Percentiles rank a stretch among this genome's conserved stretches.
Conservation (phyloP, 768 basidiomycete genomes). For the Boletus sensibilis region DNA sequence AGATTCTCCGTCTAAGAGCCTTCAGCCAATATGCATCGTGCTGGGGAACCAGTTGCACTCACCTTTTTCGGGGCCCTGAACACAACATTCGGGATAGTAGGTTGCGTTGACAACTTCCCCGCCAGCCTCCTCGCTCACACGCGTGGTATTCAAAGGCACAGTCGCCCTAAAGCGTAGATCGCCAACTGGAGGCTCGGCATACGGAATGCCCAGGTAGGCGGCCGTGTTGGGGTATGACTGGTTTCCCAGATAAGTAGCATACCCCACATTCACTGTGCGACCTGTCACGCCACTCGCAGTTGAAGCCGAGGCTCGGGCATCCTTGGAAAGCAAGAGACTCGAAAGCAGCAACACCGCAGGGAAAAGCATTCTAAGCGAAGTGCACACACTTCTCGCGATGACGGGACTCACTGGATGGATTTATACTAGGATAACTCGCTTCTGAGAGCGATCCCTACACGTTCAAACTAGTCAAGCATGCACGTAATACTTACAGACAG, state of each 20-base stretch:
- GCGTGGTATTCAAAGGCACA: slow-evolving; percentile 48
- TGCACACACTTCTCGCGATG: not conserved
- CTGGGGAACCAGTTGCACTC: slow-evolving; percentile 1
- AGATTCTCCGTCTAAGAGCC: slow-evolving; percentile 45
- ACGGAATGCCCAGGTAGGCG: slow-evolving; percentile 52
- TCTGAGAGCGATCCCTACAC: not conserved
- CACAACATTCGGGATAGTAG: slow-evolving; percentile 54
- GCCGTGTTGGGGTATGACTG: slow-evolving; percentile 50
- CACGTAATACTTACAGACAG: too few species aligned
- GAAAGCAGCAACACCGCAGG: not conserved
- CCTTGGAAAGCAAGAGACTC: slow-evolving; percentile 25
- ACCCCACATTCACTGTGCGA: slow-evolving; percentile 53
- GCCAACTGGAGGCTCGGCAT: slow-evolving; percentile 44
- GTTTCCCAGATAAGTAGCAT: slow-evolving; percentile 58
- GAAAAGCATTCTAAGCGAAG: not conserved
- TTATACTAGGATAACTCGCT: not conserved
- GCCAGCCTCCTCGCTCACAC: slow-evolving; percentile 35
- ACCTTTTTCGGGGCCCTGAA: slow-evolving; percentile 57
- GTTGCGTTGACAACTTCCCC: slow-evolving; percentile 51
- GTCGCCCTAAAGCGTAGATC: slow-evolving; percentile 47
- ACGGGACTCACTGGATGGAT: not conserved
- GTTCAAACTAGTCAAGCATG: too few species aligned
- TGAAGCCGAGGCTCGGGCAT: slow-evolving; percentile 2
- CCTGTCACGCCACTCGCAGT: not conserved
- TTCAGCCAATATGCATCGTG: not conserved